Percentiles rank a stretch among this genome's conserved stretches.
These are phyloP conservation scores for Angophora floribunda DNA, from an alignment of 345 rosid species.

Conservation along the genomic window DNA sequence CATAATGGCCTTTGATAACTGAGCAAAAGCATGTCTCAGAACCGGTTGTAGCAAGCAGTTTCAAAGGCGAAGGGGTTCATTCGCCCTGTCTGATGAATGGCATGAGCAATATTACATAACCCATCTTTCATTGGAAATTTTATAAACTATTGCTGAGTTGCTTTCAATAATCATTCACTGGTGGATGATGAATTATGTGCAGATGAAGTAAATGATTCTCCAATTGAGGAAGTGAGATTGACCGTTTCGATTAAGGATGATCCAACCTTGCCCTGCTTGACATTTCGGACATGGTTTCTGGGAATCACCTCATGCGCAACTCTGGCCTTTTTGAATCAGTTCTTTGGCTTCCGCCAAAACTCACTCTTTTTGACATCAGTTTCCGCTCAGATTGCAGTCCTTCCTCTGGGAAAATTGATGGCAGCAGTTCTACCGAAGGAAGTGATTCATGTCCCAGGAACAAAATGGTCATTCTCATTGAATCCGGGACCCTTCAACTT, in stretches of 20 bases:
- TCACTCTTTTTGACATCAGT: constrained; percentile 16
- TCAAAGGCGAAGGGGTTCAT: neutral
- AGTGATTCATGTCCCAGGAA: constrained; percentile 11
- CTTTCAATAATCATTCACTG: neutral
- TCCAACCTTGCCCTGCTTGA: constrained; percentile 35
- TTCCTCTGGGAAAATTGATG: constrained; percentile 27
- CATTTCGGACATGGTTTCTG: constrained; percentile 32
- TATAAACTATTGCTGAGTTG: neutral
- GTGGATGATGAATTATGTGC: neutral
- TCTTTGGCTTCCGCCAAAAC: constrained; percentile 29
- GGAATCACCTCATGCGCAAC: constrained; percentile 19
- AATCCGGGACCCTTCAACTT: constrained; percentile 49
- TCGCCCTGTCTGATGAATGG: neutral
- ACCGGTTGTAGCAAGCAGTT: neutral
- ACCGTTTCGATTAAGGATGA: constrained; percentile 31
- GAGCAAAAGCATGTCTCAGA: neutral
- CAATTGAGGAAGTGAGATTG: constrained; percentile 35
- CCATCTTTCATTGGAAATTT: neutral
- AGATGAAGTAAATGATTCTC: constrained; percentile 30
- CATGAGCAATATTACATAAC: neutral
- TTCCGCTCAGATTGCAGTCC: constrained; percentile 22
- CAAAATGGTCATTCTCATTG: constrained; percentile 28
- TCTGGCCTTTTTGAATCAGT: constrained; percentile 30
- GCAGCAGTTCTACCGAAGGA: constrained; percentile 24
- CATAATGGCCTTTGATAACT: neutral